These are phyloP conservation scores for Polytrichum commune DNA, from an alignment of 225 moss, liverwort and hornwort genomes.

Conservation along the genomic window DNA sequence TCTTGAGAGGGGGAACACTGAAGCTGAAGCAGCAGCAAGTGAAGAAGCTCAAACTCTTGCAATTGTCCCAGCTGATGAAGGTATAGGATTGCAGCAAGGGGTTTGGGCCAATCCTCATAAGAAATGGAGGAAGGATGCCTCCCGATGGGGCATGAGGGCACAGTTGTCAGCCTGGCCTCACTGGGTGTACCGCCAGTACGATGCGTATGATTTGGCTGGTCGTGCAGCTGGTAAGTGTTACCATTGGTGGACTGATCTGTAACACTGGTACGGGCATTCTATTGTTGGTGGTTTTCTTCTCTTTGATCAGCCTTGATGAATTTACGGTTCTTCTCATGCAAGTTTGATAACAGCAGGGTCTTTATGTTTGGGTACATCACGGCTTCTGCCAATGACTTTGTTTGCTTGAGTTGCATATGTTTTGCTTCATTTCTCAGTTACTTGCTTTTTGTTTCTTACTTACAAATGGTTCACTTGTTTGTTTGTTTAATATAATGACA, in stretches of 20 bases:
- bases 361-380: not conserved
- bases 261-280: too few relatives aligned
- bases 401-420: too few relatives aligned
- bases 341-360: too few relatives aligned
- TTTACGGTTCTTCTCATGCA: too few relatives aligned
- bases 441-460: too few relatives aligned
- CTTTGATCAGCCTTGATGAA: too few relatives aligned
- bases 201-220: constrained; percentile 80
- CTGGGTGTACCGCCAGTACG: constrained; percentile 99
- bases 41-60: constrained; percentile 7
- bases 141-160: constrained; percentile 69
- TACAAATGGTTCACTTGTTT: not conserved
- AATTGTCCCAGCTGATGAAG: constrained; percentile 16
- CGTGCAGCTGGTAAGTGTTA: constrained; percentile 76
- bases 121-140: constrained; percentile 81
- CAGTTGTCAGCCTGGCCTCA: constrained; percentile 81
- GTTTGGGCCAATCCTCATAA: constrained; percentile 68
- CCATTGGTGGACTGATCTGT: too few relatives aligned
- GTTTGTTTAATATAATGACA: constrained; percentile 20
- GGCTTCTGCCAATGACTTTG: too few relatives aligned
- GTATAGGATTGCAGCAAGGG: constrained; percentile 37
- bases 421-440: too few relatives aligned
- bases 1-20: constrained; percentile 1
- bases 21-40: constrained; percentile 15
- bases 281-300: not conserved